Evolutionary conservation across 768 basidiomycete species (phyloP).

Genomic region (Trametes meyenii): DNA sequence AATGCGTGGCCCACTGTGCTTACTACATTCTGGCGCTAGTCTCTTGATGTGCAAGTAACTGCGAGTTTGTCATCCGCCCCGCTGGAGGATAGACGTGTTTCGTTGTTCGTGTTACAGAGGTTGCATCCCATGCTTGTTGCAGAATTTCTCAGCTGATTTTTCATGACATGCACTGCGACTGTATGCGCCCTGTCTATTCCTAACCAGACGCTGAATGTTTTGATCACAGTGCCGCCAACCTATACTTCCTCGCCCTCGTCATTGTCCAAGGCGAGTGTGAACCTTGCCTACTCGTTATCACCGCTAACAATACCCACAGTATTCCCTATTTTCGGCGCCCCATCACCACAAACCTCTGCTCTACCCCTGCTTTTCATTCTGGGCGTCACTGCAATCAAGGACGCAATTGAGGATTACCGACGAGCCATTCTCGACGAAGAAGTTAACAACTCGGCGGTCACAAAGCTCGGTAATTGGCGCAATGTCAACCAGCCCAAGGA

Average conservation of each 20-base stretch:
- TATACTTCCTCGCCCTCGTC: constrained; percentile 88
- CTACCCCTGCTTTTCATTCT: constrained; percentile 89
- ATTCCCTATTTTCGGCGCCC: constrained; percentile 90
- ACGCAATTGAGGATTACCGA: constrained; percentile 96
- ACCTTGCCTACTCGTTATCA: neutral
- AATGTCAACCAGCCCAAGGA: constrained; percentile 89
- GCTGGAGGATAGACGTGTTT: too few relatives aligned
- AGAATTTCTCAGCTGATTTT: too few relatives aligned
- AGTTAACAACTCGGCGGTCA: constrained; percentile 93
- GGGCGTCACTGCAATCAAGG: constrained; percentile 89
- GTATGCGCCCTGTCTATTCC: too few relatives aligned
- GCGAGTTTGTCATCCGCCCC: neutral
- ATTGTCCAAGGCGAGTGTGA: constrained; percentile 76
- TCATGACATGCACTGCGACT: too few relatives aligned
- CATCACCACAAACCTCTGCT: constrained; percentile 78
- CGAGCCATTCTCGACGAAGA: constrained; percentile 85
- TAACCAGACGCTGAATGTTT: constrained; percentile 10
- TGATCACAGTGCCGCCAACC: constrained; percentile 72
- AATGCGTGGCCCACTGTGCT: too few relatives aligned
- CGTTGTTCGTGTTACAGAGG: too few relatives aligned
- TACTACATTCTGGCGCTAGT: too few relatives aligned
- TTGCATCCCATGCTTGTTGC: too few relatives aligned
- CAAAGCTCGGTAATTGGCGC: constrained; percentile 84
- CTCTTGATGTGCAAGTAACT: constrained; percentile 4
- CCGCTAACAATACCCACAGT: constrained; percentile 44